These are phyloP conservation scores for Volvox carteri DNA, from an alignment of 163 green algal genomes.

Conservation along the genomic window DNA sequence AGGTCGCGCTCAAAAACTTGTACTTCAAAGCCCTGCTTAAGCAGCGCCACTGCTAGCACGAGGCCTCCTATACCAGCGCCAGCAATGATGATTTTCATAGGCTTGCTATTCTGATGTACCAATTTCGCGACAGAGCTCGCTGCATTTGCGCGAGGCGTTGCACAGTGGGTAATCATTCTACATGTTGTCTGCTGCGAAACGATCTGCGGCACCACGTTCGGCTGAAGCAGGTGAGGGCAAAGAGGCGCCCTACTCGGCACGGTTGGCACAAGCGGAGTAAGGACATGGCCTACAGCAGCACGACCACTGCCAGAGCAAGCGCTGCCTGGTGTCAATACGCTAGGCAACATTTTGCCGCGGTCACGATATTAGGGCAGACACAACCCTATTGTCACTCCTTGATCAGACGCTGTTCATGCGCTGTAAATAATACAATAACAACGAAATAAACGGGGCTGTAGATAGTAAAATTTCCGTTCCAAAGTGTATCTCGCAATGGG, in stretches of 20 bases:
- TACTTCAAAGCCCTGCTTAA: conserved; percentile 89
- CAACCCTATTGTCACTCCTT: too few relatives aligned
- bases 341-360: conserved; percentile 9
- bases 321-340: background rate
- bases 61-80: conserved; percentile 97
- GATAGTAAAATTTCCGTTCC: background rate
- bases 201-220: background rate
- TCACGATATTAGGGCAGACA: background rate
- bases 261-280: background rate
- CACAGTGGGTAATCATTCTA: background rate
- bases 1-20: conserved; percentile 93
- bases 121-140: conserved; percentile 26
- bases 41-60: conserved; percentile 88
- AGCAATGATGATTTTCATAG: conserved; percentile 85
- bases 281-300: background rate
- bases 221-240: background rate
- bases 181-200: background rate
- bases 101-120: conserved; percentile 41
- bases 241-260: background rate
- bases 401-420: background rate
- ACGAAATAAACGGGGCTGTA: background rate
- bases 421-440: too few relatives aligned
- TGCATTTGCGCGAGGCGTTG: background rate
- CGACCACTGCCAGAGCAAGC: background rate
- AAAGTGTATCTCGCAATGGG: background rate